These are phyloP conservation scores for Lippia alba DNA, from an alignment of 305 asterid genomes.

Conservation along the genomic window DNA sequence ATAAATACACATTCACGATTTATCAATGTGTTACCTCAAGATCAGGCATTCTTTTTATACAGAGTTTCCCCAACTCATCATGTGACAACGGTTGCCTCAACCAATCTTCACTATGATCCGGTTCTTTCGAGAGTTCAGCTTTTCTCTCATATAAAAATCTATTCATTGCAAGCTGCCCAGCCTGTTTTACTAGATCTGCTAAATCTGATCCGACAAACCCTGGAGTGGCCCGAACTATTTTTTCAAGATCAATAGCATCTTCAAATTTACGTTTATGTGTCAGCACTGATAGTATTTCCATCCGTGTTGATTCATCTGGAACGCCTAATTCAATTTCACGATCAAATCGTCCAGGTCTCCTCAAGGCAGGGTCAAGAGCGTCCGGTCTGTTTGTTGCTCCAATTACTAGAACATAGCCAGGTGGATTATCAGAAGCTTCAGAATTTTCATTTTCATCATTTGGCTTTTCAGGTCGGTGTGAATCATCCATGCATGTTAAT, in stretches of 20 bases:
- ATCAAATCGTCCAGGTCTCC: conserved; percentile 95
- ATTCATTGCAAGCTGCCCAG: conserved; percentile 85
- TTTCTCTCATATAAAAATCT: conserved; percentile 63
- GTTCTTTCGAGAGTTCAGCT: conserved; percentile 41
- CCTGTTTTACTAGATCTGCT: conserved; percentile 67
- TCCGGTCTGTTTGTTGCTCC: conserved; percentile 97
- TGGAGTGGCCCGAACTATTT: conserved; percentile 78
- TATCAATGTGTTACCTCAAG: conserved; percentile 59
- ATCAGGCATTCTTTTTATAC: conserved; percentile 71
- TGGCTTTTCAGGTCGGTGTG: conserved; percentile 50
- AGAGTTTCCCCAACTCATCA: conserved; percentile 65
- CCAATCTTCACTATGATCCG: conserved; percentile 56
- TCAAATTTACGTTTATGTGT: conserved; percentile 67
- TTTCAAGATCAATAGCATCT: conserved; percentile 76
- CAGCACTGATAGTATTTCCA: conserved; percentile 70
- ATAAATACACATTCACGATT: conserved; percentile 10
- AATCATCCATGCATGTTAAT: conserved; percentile 90
- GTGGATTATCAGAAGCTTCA: conserved; percentile 44
- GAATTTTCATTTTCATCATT: conserved; percentile 34
- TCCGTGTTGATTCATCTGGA: conserved; percentile 80
- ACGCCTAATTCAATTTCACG: conserved; percentile 76
- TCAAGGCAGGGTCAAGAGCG: conserved; percentile 81
- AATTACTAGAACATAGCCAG: conserved; percentile 83
- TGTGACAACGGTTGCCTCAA: conserved; percentile 73
- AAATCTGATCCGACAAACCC: conserved; percentile 95